Percentiles rank a stretch among this genome's conserved stretches.
Evolutionary conservation across 805 yeast genomes (phyloP).

Genomic region (Suhomyces prunicola): DNA sequence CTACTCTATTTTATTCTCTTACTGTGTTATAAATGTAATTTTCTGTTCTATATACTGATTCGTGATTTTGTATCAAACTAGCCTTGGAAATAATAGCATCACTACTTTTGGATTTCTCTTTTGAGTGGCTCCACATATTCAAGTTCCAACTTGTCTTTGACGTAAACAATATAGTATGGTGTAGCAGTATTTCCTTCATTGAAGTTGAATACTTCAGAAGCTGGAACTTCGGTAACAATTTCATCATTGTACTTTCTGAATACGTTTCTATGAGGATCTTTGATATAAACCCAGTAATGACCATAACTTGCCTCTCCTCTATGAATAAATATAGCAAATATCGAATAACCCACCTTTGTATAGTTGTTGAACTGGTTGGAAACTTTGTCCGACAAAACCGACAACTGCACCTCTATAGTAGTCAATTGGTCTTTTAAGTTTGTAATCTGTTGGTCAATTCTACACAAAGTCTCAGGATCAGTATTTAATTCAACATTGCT

Average conservation of each 20-base stretch:
- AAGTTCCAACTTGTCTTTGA: constrained; percentile 55
- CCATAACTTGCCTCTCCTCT: constrained; percentile 96
- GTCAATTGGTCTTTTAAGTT: constrained; percentile 46
- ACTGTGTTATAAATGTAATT: not conserved
- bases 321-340: constrained; percentile 92
- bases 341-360: constrained; percentile 65
- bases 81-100: not conserved
- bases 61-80: not conserved
- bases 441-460: constrained; percentile 45
- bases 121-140: constrained; percentile 63
- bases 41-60: not conserved
- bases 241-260: constrained; percentile 95
- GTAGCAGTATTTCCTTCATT: constrained; percentile 78
- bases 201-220: constrained; percentile 64
- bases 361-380: constrained; percentile 60
- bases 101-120: constrained; percentile 30
- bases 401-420: constrained; percentile 40
- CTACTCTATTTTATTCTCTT: not conserved
- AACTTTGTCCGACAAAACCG: constrained; percentile 46
- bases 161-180: constrained; percentile 88
- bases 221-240: constrained; percentile 75
- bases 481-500: constrained; percentile 34
- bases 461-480: constrained; percentile 45
- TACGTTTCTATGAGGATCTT: constrained; percentile 61
- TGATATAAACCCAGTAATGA: constrained; percentile 94